Evolutionary conservation across 2,329 filamentous ascomycete genomes (phyloP), one percentile per base, ranked within the genome.

Genomic region (Hymenotorrendiella dingleyae): DNA sequence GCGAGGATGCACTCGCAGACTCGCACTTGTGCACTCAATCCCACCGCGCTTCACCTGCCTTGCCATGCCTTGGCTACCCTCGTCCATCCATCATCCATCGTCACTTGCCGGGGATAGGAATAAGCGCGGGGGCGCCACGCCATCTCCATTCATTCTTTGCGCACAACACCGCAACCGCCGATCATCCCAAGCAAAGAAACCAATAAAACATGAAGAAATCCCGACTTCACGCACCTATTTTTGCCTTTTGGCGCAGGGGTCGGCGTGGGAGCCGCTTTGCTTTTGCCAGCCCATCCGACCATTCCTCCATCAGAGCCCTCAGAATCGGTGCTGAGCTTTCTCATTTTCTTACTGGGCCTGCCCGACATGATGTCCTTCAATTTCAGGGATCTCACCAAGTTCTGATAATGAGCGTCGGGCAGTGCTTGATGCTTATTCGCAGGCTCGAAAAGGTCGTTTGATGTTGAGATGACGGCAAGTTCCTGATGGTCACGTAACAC

Each of bases 311-410:
- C 50, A 6, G 43, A 46, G 10, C 57, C 56, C 42, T 59, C 57
- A 9, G 55, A 58, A 42, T 59, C 57, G 21, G 57, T 59, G 49
- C 57, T 60, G 33, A 60, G 47, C 36, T 47, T 53, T 32, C 56
- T 41, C 20, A 47, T 16, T 30, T 50, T 54, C 46, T 58, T 58
- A 49, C 48, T 54, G 45, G 54, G 50, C 39, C 54, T 46, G 35
- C 48, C 48, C 19, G 55, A 49, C 57, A 59, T 58, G 26, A 22
- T 45, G 12, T n/a, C 19, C 23, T 9, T 32, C 36, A 39, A 29
- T 12, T 29, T 16, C 11, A 20, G 36, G 26, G 23, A n/a, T n/a
- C n/a, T n/a, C n/a, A n/a, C n/a, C n/a, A n/a, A n/a, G n/a, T n/a
- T n/a, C n/a, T n/a, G n/a, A n/a, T n/a, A 29, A 21, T 4, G 17